phyloP scores from a whole-genome alignment of 2,329 filamentous ascomycete genomes.

The Venturia aucupariae region DNA sequence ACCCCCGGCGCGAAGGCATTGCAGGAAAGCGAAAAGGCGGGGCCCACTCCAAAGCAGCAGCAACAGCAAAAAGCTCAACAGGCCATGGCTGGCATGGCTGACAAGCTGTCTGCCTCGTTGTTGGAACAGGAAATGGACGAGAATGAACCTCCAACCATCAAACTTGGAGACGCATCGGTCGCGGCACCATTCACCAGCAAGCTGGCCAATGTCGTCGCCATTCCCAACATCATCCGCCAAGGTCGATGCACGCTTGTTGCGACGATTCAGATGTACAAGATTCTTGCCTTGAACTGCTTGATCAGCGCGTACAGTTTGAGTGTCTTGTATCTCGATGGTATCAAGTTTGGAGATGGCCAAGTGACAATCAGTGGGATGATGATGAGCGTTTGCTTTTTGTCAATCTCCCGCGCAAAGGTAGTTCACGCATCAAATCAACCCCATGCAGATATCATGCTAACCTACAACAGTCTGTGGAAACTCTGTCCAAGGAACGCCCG shows the following conservation, averaged over 20 bases:
- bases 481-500: slow-evolving; percentile 89
- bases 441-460: slow-evolving; percentile 23
- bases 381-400: slow-evolving; percentile 99
- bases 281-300: slow-evolving; percentile 91
- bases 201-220: slow-evolving; percentile 89
- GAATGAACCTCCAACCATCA: slow-evolving; percentile 87
- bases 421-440: slow-evolving; percentile 16
- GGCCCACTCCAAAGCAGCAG: slow-evolving; percentile 39
- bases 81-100: slow-evolving; percentile 67
- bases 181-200: slow-evolving; percentile 97
- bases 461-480: slow-evolving; percentile 63
- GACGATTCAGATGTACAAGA: slow-evolving; percentile 99
- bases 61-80: slow-evolving; percentile 46
- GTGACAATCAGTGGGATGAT: slow-evolving; percentile 99
- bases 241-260: slow-evolving; percentile 95
- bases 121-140: slow-evolving; percentile 85
- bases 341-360: slow-evolving; percentile 98
- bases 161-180: slow-evolving; percentile 93
- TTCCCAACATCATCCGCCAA: slow-evolving; percentile 97
- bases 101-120: slow-evolving; percentile 78
- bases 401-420: slow-evolving; percentile 89
- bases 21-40: slow-evolving; percentile 39
- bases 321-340: slow-evolving; percentile 92
- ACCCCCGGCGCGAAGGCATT: slow-evolving; percentile 55
- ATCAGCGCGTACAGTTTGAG: slow-evolving; percentile 96